Evolutionary conservation across 2,329 filamentous ascomycete species (phyloP).

Genomic region (Fusarium domesticum): DNA sequence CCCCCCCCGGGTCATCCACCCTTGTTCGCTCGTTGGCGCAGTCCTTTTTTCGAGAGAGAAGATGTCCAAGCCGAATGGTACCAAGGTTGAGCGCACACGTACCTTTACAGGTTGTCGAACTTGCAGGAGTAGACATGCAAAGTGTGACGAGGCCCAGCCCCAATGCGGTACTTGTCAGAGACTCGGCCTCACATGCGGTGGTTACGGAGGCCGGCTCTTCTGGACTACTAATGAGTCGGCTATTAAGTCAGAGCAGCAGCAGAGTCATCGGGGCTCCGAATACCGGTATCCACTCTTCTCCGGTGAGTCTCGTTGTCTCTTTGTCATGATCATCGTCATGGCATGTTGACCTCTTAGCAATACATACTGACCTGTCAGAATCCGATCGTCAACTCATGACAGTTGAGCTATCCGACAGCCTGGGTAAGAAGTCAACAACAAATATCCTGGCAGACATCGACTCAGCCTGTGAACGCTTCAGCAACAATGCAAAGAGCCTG

Average conservation of each 20-base stretch:
- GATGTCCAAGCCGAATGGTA: slow-evolving; percentile 14
- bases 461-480: slow-evolving; percentile 19
- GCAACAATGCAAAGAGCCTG: background rate
- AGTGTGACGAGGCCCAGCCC: slow-evolving; percentile 44
- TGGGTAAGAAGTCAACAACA: slow-evolving; percentile 25
- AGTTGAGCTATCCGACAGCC: slow-evolving; percentile 32
- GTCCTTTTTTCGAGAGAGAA: background rate
- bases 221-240: slow-evolving; percentile 32
- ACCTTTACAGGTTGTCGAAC: slow-evolving; percentile 37
- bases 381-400: slow-evolving; percentile 23
- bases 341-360: background rate
- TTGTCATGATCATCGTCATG: background rate
- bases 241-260: slow-evolving; percentile 17
- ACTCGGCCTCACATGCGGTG: slow-evolving; percentile 36
- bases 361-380: slow-evolving; percentile 7
- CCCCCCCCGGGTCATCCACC: background rate
- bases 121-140: slow-evolving; percentile 40
- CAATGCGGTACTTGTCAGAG: slow-evolving; percentile 38
- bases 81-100: slow-evolving; percentile 23
- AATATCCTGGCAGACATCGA: slow-evolving; percentile 27
- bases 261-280: slow-evolving; percentile 26
- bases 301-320: slow-evolving; percentile 19
- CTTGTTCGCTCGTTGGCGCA: background rate
- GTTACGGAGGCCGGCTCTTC: slow-evolving; percentile 38
- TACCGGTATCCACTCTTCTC: slow-evolving; percentile 45